phyloP scores from a whole-genome alignment of 1,139 yeast species.

The Taiozyma sp. region DNA sequence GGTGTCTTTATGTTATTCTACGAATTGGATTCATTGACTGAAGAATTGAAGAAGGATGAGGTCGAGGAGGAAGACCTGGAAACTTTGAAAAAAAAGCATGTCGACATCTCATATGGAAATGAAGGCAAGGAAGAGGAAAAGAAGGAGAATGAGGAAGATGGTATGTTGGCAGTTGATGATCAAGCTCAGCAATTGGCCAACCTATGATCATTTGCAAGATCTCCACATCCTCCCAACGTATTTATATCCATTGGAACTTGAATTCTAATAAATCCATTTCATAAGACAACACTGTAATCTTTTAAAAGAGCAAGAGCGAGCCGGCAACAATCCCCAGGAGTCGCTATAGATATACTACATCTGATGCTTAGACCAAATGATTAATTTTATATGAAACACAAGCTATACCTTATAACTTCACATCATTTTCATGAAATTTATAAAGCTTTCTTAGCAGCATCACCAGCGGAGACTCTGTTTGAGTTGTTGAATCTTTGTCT shows the following conservation, averaged over 20 bases:
- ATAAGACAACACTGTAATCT: too few species aligned
- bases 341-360: neutral
- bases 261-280: neutral
- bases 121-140: slow-evolving; percentile 1
- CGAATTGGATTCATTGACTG: slow-evolving; percentile 49
- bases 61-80: slow-evolving; percentile 12
- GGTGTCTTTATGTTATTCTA: slow-evolving; percentile 94
- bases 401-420: neutral
- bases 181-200: slow-evolving; percentile 12
- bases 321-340: too few species aligned
- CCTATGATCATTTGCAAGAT: slow-evolving; percentile 1
- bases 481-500: slow-evolving; percentile 98
- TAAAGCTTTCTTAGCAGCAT: slow-evolving; percentile 93
- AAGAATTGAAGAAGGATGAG: slow-evolving; percentile 25
- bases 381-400: neutral
- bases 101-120: neutral
- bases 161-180: neutral
- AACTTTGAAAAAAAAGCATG: neutral
- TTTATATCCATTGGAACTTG: neutral
- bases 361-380: neutral
- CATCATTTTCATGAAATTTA: slow-evolving; percentile 19
- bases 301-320: too few species aligned
- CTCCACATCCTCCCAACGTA: neutral
- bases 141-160: slow-evolving; percentile 1
- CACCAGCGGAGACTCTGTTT: slow-evolving; percentile 95